These are phyloP conservation scores for Avena eriantha DNA, from an alignment of 176 grass and related monocot species.

Conservation along the genomic window DNA sequence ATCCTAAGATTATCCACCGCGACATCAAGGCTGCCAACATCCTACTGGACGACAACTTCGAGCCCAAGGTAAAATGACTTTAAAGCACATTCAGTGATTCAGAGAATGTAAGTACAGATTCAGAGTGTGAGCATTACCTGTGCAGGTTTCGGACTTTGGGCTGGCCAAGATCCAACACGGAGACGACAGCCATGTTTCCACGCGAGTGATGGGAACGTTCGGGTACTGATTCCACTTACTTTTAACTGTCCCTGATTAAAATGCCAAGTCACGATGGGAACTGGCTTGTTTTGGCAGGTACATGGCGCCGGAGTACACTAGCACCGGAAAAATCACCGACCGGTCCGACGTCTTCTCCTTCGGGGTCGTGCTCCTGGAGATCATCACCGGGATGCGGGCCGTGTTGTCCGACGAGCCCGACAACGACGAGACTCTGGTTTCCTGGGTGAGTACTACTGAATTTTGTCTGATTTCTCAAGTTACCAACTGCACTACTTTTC, in stretches of 20 bases:
- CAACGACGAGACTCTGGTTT: slow-evolving; percentile 53
- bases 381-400: slow-evolving; percentile 68
- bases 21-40: slow-evolving; percentile 95
- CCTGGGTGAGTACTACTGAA: slow-evolving; percentile 40
- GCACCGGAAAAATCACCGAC: slow-evolving; percentile 61
- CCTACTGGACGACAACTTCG: slow-evolving; percentile 77
- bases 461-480: neutral
- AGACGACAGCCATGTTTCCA: slow-evolving; percentile 63
- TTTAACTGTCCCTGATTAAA: neutral
- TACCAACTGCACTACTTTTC: neutral
- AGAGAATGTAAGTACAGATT: neutral
- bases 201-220: slow-evolving; percentile 76
- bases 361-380: slow-evolving; percentile 68
- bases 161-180: slow-evolving; percentile 67
- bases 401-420: slow-evolving; percentile 40
- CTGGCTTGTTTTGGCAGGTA: slow-evolving; percentile 45
- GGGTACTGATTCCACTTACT: slow-evolving; percentile 47
- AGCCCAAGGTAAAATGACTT: slow-evolving; percentile 69
- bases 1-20: slow-evolving; percentile 92
- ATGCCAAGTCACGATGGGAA: neutral
- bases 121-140: neutral
- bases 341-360: slow-evolving; percentile 71
- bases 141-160: slow-evolving; percentile 92
- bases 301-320: slow-evolving; percentile 62
- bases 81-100: neutral